Evolutionary conservation across 208 protist species (phyloP), one percentile per base, ranked within the genome.

Genomic region (Sergeia podlipaevii): DNA sequence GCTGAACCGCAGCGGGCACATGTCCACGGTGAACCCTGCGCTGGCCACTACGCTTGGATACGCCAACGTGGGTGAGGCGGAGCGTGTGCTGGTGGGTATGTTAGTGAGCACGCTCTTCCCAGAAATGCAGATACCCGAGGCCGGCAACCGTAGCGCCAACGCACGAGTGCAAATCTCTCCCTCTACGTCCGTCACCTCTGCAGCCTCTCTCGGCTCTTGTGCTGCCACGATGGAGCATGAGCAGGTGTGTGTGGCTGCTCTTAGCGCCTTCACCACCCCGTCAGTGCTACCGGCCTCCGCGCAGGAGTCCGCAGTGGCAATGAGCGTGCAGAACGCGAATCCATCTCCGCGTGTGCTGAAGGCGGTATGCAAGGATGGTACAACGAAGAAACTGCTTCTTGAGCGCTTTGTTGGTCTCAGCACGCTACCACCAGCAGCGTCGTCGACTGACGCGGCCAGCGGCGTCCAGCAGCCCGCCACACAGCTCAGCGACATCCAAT

Each of bases 11-110:
- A 33, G 23, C 13, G 55, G 55, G 6, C 18, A 47, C 6, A 8
- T 61, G 23, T 10, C 37, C 43, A 17, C 6, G 15, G 36, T 20
- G 10, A 61, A 26, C 43, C 7, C 11, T 4, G 38, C 43, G 7
- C 43, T 61, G 43, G 55, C 55, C 8, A 33, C 44, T 7, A 26
- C 37, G 10, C 43, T 61, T n/a, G 43, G 55, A 17, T 61, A 52
- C 29, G 27, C 23, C 37, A 21, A 18, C 13, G 15, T 41, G 17
- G 6, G 18, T 4, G 38, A 10, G 21, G 23, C 27, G 27, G 34
- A 48, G 34, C 4, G 7, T 24, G 43, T 11, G 43, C 24, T 52
- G 26, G 15, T 28, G 42, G 37, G 43, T 7, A 10, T 28, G 26
- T 30, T 17, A 6, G 37, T 61, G 17, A 24, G 43, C 7, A 26